Percentiles rank a stretch among this genome's conserved stretches.
Conservation (phyloP, 2,329 filamentous ascomycete genomes). For the Fusarium sp. region DNA sequence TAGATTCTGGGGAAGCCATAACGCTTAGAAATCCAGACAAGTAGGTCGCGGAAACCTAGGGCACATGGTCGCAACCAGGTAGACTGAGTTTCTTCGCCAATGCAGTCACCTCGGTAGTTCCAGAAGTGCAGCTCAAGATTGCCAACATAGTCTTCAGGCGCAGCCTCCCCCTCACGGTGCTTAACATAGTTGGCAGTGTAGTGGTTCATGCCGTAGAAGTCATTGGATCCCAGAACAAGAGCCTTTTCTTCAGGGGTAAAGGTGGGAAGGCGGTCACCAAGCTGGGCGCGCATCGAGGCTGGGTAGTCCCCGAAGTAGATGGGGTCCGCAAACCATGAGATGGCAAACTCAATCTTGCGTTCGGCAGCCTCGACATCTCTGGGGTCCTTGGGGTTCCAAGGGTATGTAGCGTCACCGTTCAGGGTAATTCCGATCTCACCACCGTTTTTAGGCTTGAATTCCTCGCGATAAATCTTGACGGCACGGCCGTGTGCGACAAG, state of each 20-base stretch:
- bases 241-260: slow-evolving; percentile 79
- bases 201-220: slow-evolving; percentile 96
- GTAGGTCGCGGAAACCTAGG: slow-evolving; percentile 79
- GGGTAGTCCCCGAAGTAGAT: slow-evolving; percentile 89
- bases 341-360: slow-evolving; percentile 88
- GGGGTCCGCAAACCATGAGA: slow-evolving; percentile 89
- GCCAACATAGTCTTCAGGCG: slow-evolving; percentile 76
- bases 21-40: slow-evolving; percentile 81
- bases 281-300: slow-evolving; percentile 83
- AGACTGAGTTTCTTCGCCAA: slow-evolving; percentile 85
- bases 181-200: slow-evolving; percentile 91
- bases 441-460: slow-evolving; percentile 78
- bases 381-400: slow-evolving; percentile 83
- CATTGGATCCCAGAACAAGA: slow-evolving; percentile 86
- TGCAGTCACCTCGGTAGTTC: slow-evolving; percentile 78
- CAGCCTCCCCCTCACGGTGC: slow-evolving; percentile 72
- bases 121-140: slow-evolving; percentile 79
- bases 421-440: slow-evolving; percentile 90
- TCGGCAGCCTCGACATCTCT: slow-evolving; percentile 80
- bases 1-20: slow-evolving; percentile 84
- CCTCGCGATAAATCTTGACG: slow-evolving; percentile 84
- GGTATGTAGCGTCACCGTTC: slow-evolving; percentile 86
- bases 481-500: slow-evolving; percentile 83
- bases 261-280: slow-evolving; percentile 79
- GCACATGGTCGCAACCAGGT: slow-evolving; percentile 84